Evolutionary conservation across 2,329 filamentous ascomycete genomes (phyloP), one percentile per base, ranked within the genome.

Genomic region (Trichophyton equinum): DNA sequence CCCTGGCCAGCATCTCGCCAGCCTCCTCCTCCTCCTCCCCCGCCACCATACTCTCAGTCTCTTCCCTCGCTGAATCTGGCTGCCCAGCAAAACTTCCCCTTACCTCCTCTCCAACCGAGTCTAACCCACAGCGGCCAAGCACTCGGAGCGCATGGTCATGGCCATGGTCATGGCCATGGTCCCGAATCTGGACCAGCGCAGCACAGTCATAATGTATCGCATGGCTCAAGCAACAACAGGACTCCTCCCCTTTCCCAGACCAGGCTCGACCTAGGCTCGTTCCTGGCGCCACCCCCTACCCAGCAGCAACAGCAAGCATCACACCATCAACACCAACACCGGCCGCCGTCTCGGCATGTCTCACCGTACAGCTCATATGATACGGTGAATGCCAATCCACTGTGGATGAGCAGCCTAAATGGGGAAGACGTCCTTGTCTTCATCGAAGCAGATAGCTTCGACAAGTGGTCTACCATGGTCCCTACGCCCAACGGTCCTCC

Each of bases 41-140:
- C 66, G 6, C 62, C 66, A 22, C 62, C 73, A 27, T 75, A 75
- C 61, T 70, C 72, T 0, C 73, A 74, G 58, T 72, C 73, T 1
- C 67, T 75, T 1, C 74, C 73, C 1, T 71, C 73, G 0, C 74
- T 74, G 66, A 74, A 68, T 60, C 67, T 70, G 11, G 63, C 70
- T 15, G 61, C 71, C 0, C 61, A 68, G 20, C 71, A 75, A 57
- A 64, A 63, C 20, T 67, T 72, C 13, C 70, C 72, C 2, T 68
- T 74, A 60, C 68, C 75, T 6, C 73, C 74, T 4, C 73, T 68
- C 22, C 72, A 73, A 1, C 70, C 70, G 55, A 57, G 49, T 53
- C 49, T 53, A 33, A 53, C 22, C 49, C 49, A 53, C 49, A 8
- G 49, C 49, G 49, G 49, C 27, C 49, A 53, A 33, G 27, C 49